Base-by-base conservation (phyloP, 805 yeast genomes). In the Sugiyamaella boreocaroliniensis region DNA sequence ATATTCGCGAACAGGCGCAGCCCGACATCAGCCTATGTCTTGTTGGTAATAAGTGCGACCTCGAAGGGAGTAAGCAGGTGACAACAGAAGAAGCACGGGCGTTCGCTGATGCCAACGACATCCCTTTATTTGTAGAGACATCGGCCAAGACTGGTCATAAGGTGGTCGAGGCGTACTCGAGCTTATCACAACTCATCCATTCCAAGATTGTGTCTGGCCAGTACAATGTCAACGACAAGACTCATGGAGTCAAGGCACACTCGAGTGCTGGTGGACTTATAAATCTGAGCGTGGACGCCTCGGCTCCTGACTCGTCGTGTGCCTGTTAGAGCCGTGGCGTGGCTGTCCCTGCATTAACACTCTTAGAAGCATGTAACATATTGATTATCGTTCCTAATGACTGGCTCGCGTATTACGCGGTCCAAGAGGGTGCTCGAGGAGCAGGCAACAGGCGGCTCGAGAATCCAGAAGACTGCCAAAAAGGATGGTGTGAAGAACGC, bases 1-100 rank as follows among this genome's bases (percentile, higher is more conserved):
- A 89, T 68, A 85, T 89, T 57, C 73, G 79, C 58, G 68, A 73
- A 15, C 89, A 87, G 78, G 83, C 85, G 19, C 77, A 79, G 55
- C 74, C 61, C 85, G 80, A 82, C 43, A 79, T 89, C 48, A 80
- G 86, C 45, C 85, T 89, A 52, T 81, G 87, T 47, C 66, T 89
- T 10, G 83, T 89, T 7, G 97, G 96, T 1, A 90, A 86, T 65
- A 89, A 89, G 69, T 55, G 68, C 9, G 97, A 90, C 66, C 63
- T 88, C 43, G 59, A 52, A 11, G 48, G 29, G 53, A 72, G 29
- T 54, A 54, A 72, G 14, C 63, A 68, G 48, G 72, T 68, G 10
- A 45, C 66, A 19, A 50, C 56, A 12, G 63, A 57, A 41, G 71
- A 65, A 48, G 72, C 71, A 1, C 48, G 49, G 16, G 71, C 76